A percentile compares a stretch with the other conserved stretches of the same genome.
These are phyloP conservation scores for Endothia cerciana DNA, from an alignment of 2,329 filamentous ascomycete species.

Conservation along the genomic window DNA sequence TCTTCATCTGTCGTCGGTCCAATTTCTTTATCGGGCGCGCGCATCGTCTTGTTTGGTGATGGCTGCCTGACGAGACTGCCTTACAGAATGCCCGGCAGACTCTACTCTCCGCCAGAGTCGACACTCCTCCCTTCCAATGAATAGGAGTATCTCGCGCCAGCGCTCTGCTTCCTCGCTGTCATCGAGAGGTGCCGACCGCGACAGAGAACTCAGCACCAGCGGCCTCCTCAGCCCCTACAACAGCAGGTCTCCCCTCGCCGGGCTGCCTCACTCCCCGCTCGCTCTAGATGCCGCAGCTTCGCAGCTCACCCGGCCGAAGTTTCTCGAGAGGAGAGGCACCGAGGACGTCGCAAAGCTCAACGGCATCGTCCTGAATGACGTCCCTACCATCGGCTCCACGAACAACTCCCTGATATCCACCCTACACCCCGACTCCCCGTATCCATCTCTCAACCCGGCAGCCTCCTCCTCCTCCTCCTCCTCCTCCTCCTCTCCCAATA, in stretches of 20 bases:
- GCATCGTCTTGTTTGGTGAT: background rate
- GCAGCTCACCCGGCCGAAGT: slow-evolving; percentile 24
- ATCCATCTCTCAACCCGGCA: slow-evolving; percentile 23
- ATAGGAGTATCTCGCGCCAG: slow-evolving; percentile 30
- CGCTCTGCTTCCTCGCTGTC: slow-evolving; percentile 31
- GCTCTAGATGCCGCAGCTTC: slow-evolving; percentile 27
- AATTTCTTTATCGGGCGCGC: slow-evolving; percentile 2
- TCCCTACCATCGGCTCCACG: slow-evolving; percentile 29
- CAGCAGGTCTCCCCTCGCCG: slow-evolving; percentile 29
- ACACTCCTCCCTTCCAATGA: slow-evolving; percentile 26
- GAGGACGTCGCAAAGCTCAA: slow-evolving; percentile 29
- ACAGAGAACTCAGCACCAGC: slow-evolving; percentile 27
- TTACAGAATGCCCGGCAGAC: slow-evolving; percentile 18
- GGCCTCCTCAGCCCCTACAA: slow-evolving; percentile 29
- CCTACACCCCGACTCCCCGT: slow-evolving; percentile 26
- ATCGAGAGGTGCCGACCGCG: slow-evolving; percentile 26
- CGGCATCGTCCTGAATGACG: slow-evolving; percentile 32
- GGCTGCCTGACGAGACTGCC: slow-evolving; percentile 7
- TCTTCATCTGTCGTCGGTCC: background rate
- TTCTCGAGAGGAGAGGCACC: slow-evolving; percentile 25
- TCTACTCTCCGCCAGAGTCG: slow-evolving; percentile 18
- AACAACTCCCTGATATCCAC: slow-evolving; percentile 30
- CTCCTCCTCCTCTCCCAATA: background rate
- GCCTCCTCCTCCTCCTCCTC: background rate
- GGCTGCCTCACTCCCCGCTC: slow-evolving; percentile 25